Percentiles rank a stretch among this genome's conserved stretches.
Evolutionary conservation across 1,284 basidiomycete genomes (phyloP).

Genomic region (Ceratobasidium papillatum): DNA sequence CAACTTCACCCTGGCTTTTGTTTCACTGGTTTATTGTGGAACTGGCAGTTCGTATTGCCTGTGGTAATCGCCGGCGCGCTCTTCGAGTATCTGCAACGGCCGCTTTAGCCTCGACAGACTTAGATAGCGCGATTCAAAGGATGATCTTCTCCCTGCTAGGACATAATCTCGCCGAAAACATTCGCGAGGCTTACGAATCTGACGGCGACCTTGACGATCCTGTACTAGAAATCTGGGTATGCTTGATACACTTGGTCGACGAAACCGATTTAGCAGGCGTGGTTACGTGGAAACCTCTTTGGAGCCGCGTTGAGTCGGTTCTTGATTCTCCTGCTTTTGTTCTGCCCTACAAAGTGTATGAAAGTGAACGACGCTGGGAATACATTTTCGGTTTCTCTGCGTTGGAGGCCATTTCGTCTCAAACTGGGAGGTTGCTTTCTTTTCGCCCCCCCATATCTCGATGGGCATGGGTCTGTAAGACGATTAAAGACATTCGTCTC

Average conservation of each 20-base stretch:
- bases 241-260: conserved; percentile 29
- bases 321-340: conserved; percentile 8
- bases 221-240: conserved; percentile 74
- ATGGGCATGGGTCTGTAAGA: conserved; percentile 63
- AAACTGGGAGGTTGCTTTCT: conserved; percentile 72
- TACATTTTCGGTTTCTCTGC: conserved; percentile 53
- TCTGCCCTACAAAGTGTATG: conserved; percentile 45
- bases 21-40: conserved; percentile 72
- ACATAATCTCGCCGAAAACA: conserved; percentile 62
- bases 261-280: conserved; percentile 14
- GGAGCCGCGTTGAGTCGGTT: conserved; percentile 12
- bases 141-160: conserved; percentile 64
- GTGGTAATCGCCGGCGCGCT: conserved; percentile 23
- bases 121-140: conserved; percentile 48
- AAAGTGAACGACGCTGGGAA: conserved; percentile 45
- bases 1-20: conserved; percentile 50
- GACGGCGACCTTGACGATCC: conserved; percentile 61
- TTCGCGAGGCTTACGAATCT: conserved; percentile 55
- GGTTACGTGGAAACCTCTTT: conserved; percentile 27
- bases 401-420: conserved; percentile 61
- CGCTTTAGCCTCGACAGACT: conserved; percentile 46
- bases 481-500: conserved; percentile 57
- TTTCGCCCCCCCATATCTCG: conserved; percentile 68
- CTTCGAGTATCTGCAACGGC: conserved; percentile 49
- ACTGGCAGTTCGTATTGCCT: conserved; percentile 55